These are phyloP conservation scores for Vigna angularis DNA, from an alignment of 306 rosid species.

Conservation along the genomic window DNA sequence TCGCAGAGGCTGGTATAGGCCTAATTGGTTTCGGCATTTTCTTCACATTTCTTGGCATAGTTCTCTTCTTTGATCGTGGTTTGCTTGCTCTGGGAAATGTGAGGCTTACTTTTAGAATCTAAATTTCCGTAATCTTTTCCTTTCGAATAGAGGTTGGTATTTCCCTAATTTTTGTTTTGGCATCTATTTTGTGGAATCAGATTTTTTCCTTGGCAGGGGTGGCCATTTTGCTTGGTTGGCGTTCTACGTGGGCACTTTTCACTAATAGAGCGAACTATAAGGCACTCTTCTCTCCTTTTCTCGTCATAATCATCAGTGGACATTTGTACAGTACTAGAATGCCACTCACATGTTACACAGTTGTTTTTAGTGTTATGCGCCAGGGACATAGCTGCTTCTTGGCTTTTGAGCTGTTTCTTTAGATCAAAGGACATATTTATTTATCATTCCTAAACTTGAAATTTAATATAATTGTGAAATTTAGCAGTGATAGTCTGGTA, in stretches of 20 bases:
- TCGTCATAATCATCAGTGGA: background rate
- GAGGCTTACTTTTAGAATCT: slow-evolving; percentile 45
- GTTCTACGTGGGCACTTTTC: slow-evolving; percentile 71
- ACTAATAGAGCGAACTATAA: slow-evolving; percentile 73
- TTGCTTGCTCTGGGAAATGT: slow-evolving; percentile 94
- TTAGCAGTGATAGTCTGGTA: no score
- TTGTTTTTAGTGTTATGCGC: background rate
- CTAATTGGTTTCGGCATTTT: slow-evolving; percentile 83
- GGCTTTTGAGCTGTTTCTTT: background rate
- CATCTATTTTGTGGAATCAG: slow-evolving; percentile 52
- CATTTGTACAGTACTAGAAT: slow-evolving; percentile 9
- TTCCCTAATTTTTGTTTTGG: slow-evolving; percentile 33
- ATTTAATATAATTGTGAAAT: background rate
- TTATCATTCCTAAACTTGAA: slow-evolving; percentile 18
- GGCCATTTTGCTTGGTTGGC: slow-evolving; percentile 88
- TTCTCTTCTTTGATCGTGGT: slow-evolving; percentile 92
- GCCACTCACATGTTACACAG: background rate
- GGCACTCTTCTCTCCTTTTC: slow-evolving; percentile 53
- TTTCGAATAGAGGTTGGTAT: background rate
- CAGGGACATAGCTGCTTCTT: background rate
- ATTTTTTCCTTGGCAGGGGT: slow-evolving; percentile 85
- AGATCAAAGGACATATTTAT: background rate
- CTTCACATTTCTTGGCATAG: slow-evolving; percentile 78
- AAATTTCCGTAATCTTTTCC: background rate
- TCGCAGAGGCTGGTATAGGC: slow-evolving; percentile 90